Base-by-base conservation (phyloP, 176 grass and related monocot genomes). In the Miscanthus lutarioriparius region DNA sequence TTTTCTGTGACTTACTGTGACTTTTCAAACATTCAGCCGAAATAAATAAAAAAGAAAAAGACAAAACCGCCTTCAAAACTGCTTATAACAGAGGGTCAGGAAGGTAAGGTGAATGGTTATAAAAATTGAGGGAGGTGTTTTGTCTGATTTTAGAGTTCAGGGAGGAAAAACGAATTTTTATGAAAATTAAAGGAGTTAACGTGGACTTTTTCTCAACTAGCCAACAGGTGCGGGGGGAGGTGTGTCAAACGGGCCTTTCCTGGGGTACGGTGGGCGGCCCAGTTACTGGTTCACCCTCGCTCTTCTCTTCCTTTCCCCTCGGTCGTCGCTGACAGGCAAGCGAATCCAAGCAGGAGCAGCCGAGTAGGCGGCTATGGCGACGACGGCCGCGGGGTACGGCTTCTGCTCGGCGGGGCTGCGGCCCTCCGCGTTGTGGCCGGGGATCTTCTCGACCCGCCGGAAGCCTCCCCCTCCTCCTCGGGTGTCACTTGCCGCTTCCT, bases 281-380 rank as follows among this genome's bases (percentile, higher is more conserved):
- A 80, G 2, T 30, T 3, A 11, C 6, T 30, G 7, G 17, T 22
- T 45, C 38, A 64, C 56, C 58, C 59, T 41, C 38, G 14, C 15
- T 30, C 59, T 17, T 12, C 8, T 11, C 45, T 48, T 19, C 43
- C 43, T 11, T 37, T 37, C 15, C 68, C 27, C 27, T 7, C 14
- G 13, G 56, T 23, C 20, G 20, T n/a, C 14, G 12, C 75, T 41
- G 26, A 74, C 53, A 22, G 13, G 20, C n/a, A 20, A 80, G 26
- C 40, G 51, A 75, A 89, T 66, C 80, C 87, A 54, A 48, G 43
- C 3, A 45, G 44, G 11, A 15, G 44, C 13, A 12, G 44, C 44
- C 13, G 15, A 49, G 15, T 6, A 22, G 41, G 51, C 78, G 58
- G 32, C 64, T 74, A 90, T 90, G 88, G 56, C 72, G 83, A 82